Evolutionary conservation across 441 rosid species (phyloP).

Genomic region (Pelargonium fulgidum): DNA sequence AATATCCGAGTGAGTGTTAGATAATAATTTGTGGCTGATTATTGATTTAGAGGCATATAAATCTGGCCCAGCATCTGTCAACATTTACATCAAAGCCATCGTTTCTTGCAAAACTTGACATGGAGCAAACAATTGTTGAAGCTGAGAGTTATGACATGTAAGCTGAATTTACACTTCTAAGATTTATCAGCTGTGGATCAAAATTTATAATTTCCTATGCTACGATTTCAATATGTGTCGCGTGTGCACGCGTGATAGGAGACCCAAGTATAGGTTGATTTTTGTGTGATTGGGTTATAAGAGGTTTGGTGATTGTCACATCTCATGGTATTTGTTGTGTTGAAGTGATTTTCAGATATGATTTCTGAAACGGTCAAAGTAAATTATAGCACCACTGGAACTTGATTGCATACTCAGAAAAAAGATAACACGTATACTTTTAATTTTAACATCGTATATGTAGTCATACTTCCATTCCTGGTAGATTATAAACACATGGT

Average conservation of each 20-base stretch:
- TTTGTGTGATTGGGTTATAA: neutral
- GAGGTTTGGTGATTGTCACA: neutral
- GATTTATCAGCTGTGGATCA: neutral
- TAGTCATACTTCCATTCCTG: neutral
- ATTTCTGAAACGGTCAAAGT: neutral
- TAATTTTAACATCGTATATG: too few species aligned
- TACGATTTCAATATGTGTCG: neutral
- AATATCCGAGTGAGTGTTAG: constrained; percentile 10
- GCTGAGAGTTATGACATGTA: constrained; percentile 88
- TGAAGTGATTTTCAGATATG: neutral
- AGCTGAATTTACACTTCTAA: constrained; percentile 28
- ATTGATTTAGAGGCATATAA: constrained; percentile 81
- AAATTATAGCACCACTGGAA: too few species aligned
- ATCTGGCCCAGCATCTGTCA: constrained; percentile 89
- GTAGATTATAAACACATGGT: neutral
- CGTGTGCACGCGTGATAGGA: neutral
- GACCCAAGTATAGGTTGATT: neutral
- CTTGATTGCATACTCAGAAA: too few species aligned
- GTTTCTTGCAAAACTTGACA: constrained; percentile 83
- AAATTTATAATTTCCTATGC: neutral
- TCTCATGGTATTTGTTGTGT: neutral
- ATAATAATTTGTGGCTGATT: constrained; percentile 22
- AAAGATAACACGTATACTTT: too few species aligned
- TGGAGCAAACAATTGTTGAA: constrained; percentile 95
- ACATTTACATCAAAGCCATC: constrained; percentile 86